These are phyloP conservation scores for Umbelopsis vinacea DNA, from an alignment of 192 early-diverging fungal species.

Conservation along the genomic window DNA sequence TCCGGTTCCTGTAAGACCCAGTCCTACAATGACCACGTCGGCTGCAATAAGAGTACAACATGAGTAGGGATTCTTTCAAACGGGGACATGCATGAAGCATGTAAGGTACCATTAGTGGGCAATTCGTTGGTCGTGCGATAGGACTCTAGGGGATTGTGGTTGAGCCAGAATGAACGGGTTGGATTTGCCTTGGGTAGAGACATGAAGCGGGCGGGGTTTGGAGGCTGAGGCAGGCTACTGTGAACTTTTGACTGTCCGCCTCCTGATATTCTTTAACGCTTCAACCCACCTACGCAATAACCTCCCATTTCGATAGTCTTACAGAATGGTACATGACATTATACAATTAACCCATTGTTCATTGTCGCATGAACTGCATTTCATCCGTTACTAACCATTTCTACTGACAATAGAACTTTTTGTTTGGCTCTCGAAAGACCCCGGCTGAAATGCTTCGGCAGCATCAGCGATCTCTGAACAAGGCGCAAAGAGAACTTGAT, in stretches of 20 bases:
- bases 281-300: constrained; percentile 5
- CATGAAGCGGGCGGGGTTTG: constrained; percentile 17
- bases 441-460: constrained; percentile 91
- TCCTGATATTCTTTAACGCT: neutral
- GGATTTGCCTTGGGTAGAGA: constrained; percentile 8
- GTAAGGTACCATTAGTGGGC: neutral
- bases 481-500: constrained; percentile 92
- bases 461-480: constrained; percentile 85
- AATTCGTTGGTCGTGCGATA: neutral
- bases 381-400: too few species aligned
- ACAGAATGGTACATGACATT: constrained; percentile 7
- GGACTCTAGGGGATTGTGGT: neutral
- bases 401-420: constrained; percentile 51
- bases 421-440: constrained; percentile 81
- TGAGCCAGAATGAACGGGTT: constrained; percentile 7
- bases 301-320: constrained; percentile 1
- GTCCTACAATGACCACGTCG: constrained; percentile 3
- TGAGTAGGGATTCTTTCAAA: neutral
- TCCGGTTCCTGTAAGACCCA: constrained; percentile 13
- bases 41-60: neutral
- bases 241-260: neutral
- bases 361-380: too few species aligned
- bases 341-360: too few species aligned
- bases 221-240: neutral
- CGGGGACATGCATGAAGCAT: too few species aligned